Evolutionary conservation across 2,329 filamentous ascomycete genomes (phyloP), one percentile per base, ranked within the genome.

Genomic region (Emmonsia crescens): DNA sequence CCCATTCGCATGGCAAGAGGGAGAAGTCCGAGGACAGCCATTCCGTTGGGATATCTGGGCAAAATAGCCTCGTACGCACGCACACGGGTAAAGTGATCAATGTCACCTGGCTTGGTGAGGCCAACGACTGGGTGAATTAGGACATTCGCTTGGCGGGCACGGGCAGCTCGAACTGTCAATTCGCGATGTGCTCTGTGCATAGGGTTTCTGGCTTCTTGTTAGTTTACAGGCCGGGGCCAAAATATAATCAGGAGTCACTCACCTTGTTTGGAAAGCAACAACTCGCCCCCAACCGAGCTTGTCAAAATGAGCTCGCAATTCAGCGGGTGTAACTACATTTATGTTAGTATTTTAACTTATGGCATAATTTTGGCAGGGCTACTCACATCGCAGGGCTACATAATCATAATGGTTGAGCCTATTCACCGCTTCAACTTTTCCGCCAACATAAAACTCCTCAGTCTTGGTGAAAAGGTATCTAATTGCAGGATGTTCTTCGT

Each of bases 131-230:
- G 94, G 82, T 99, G 94, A 77, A 99, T 99, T 72, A 99, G 88
- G 68, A 99, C 94, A 76, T 99, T 99, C 76, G 94, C 94, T 77
- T 96, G 92, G 78, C 95, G 90, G 62, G 89, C 89, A 71, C 94
- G 93, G 67, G 94, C 94, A 68, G 94, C 94, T 72, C 94, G 91
- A 73, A 99, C 94, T 63, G 94, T 99, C 77, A 99, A 82, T 81
- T 99, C 94, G 79, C 94, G 86, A 80, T 99, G 94, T 75, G 94
- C 94, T 72, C 94, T 89, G 82, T 99, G 94, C 94, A 99, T 99
- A 70, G 94, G 94, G 81, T 99, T 99, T 76, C 92, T 76, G 57
- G 10, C 1, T 54, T 54, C 38, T 58, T 14, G 48, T 57, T 14
- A 42, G 46, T 2, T 27, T 19, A 27, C 6, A 12, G 3, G 16